phyloP scores from a whole-genome alignment of 148 eudicot genomes.

The Rhododendron henanense region DNA sequence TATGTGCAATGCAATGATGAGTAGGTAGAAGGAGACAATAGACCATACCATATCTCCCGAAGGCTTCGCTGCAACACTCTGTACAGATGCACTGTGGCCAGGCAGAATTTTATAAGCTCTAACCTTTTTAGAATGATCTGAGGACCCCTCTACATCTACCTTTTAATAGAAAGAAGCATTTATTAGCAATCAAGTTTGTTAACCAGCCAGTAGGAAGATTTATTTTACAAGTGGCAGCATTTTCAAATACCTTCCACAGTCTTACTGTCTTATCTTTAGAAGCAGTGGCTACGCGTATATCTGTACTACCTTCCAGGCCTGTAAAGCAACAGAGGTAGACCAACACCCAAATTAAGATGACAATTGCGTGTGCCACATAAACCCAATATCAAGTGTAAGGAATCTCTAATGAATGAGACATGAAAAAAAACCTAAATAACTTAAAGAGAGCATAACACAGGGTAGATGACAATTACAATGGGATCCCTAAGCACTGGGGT shows the following conservation, averaged over 20 bases:
- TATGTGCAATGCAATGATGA: neutral
- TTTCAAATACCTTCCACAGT: constrained; percentile 72
- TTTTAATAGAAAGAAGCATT: constrained; percentile 16
- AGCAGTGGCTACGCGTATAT: constrained; percentile 59
- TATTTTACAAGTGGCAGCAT: constrained; percentile 1
- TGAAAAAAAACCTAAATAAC: neutral
- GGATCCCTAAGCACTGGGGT: neutral
- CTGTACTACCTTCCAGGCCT: constrained; percentile 36
- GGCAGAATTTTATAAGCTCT: constrained; percentile 66
- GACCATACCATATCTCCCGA: constrained; percentile 70
- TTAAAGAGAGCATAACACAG: neutral
- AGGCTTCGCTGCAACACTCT: constrained; percentile 65
- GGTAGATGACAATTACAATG: neutral
- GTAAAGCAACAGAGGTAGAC: constrained; percentile 12
- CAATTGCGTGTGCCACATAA: neutral
- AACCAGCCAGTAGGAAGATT: neutral
- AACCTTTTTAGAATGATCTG: constrained; percentile 40
- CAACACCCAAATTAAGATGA: neutral
- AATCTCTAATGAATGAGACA: neutral
- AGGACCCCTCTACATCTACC: constrained; percentile 46
- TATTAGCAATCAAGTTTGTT: constrained; percentile 8
- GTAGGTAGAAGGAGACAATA: neutral
- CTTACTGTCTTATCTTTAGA: constrained; percentile 85
- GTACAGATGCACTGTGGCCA: constrained; percentile 80
- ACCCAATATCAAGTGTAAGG: neutral